Evolutionary conservation across 2,329 filamentous ascomycete species (phyloP), one percentile per base, ranked within the genome.

Genomic region (Karstenula rhodostoma): DNA sequence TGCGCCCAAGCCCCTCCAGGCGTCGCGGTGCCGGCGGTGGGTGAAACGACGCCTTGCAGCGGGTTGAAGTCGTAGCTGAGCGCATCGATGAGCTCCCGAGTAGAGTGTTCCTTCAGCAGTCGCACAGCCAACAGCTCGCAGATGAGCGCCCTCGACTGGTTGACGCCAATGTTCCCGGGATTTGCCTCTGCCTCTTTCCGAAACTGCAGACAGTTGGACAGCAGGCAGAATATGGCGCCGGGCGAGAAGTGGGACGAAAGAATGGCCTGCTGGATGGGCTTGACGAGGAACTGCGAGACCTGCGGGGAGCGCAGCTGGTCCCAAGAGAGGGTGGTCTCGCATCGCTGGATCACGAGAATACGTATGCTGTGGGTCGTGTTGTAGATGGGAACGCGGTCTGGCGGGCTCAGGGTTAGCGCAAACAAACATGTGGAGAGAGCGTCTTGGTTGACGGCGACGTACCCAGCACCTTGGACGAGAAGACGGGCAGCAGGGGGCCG

Each of bases 31-130:
- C 71, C 72, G n/a, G 72, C 68, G 65, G 77, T 58, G 52, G 82
- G 72, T 71, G 83, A 83, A 3, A 87, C 83, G 42, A 95, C 83
- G 9, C 94, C 94, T 76, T 97, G 93, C 0, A 97, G 84, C 0
- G 94, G 94, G 75, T 95, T 92, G 76, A 97, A 97, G 76, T 97
- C 94, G 78, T 97, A 97, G 27, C 93, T 96, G 43, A 98, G 83
- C 3, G 93, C 93, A 81, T 98, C 94, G 67, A 97, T 96, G 67
- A 98, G 84, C 78, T 97, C 94, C 60, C 93, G 84, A 0, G 92
- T 96, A 22, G 87, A 89, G 79, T 94, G 97, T 74, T 98, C 94
- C 79, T 92, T 94, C 65, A 98, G 82, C 63, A 97, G 77, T 76
- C 96, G 92, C 77, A 97, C 92, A 15, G 94, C 93, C 49, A 98